These are phyloP conservation scores for Picochlorum sp. DNA, from an alignment of 139 green algal genomes.

Conservation along the genomic window DNA sequence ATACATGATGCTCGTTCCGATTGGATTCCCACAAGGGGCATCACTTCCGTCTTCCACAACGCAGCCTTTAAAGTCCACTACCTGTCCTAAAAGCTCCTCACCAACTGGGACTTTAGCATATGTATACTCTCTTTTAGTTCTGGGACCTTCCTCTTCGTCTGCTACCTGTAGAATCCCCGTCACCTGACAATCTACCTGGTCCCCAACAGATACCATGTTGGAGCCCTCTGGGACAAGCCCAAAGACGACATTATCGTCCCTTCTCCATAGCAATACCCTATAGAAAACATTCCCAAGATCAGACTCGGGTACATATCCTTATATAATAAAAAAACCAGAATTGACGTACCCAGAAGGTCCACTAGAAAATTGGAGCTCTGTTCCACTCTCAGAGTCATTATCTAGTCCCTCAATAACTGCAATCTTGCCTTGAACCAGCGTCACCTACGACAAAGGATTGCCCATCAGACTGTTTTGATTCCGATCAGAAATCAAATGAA, in stretches of 20 bases:
- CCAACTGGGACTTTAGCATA: constrained; percentile 36
- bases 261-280: constrained; percentile 74
- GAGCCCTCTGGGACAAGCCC: constrained; percentile 56
- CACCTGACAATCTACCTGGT: constrained; percentile 61
- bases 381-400: constrained; percentile 71
- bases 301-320: neutral
- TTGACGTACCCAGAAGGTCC: constrained; percentile 54
- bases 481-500: neutral
- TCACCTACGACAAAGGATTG: constrained; percentile 43
- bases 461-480: neutral
- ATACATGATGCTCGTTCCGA: constrained; percentile 19
- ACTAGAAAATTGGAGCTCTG: constrained; percentile 64
- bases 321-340: neutral
- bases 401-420: constrained; percentile 77
- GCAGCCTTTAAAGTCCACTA: constrained; percentile 56
- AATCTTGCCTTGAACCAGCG: constrained; percentile 51
- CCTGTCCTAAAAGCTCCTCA: constrained; percentile 33
- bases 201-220: constrained; percentile 38
- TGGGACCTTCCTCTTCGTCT: constrained; percentile 55
- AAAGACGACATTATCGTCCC: constrained; percentile 67
- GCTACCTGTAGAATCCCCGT: constrained; percentile 75
- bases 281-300: neutral
- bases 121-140: constrained; percentile 71
- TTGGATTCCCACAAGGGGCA: neutral
- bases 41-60: neutral